Evolutionary conservation across 768 basidiomycete species (phyloP).

Genomic region (Lanmaoa pseudosensibilis): DNA sequence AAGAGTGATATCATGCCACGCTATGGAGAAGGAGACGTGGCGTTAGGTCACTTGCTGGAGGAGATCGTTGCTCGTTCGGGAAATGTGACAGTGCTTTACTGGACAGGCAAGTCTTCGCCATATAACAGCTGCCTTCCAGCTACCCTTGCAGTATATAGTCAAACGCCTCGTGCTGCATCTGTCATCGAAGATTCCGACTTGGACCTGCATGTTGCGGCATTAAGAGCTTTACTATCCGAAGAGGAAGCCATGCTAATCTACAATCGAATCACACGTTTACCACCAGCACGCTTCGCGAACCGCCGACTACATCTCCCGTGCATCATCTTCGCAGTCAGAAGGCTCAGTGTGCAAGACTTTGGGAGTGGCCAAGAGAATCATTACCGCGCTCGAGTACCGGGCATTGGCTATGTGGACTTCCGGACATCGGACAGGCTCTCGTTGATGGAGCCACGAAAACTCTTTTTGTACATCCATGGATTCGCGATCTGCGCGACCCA

Average conservation of each 20-base stretch:
- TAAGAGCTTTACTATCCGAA: neutral
- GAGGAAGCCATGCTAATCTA: neutral
- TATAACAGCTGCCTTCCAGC: slow-evolving; percentile 12
- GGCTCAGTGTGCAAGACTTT: neutral
- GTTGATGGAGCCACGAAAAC: neutral
- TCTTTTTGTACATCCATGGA: slow-evolving; percentile 8
- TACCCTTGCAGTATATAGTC: neutral
- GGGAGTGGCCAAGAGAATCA: neutral
- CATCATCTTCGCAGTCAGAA: neutral
- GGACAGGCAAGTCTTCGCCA: neutral
- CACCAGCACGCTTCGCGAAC: neutral
- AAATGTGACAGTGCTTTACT: slow-evolving; percentile 4
- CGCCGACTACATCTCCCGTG: neutral
- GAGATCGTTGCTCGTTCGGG: slow-evolving; percentile 7
- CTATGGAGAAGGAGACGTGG: slow-evolving; percentile 5
- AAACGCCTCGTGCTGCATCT: neutral
- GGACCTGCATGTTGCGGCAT: neutral
- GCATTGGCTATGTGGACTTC: slow-evolving; percentile 1
- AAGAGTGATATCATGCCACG: slow-evolving; percentile 6
- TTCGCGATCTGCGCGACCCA: neutral
- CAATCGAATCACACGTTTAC: neutral
- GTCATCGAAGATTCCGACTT: neutral
- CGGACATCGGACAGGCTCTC: neutral
- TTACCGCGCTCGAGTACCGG: slow-evolving; percentile 1
- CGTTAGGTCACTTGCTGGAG: slow-evolving; percentile 5